Conservation (phyloP, 257 asterid species). For the Asclepias syriaca region DNA sequence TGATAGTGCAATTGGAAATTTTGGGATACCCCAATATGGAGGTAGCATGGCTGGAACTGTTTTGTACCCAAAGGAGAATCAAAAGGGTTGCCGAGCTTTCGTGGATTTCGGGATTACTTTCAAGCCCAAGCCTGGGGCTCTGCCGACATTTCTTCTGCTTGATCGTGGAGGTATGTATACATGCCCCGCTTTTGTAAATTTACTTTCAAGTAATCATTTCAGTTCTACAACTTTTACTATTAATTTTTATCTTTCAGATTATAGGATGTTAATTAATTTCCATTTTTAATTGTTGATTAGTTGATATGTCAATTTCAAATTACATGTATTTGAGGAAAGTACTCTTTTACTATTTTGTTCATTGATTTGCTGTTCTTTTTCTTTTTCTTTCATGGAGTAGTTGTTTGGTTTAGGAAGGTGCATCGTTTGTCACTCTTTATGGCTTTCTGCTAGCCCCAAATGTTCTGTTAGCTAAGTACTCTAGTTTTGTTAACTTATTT, state of each 20-base stretch:
- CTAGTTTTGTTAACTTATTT: neutral
- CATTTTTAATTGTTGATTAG: conserved; percentile 5
- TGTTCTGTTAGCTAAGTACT: neutral
- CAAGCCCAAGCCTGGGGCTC: conserved; percentile 72
- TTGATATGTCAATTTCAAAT: neutral
- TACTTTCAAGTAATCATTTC: neutral
- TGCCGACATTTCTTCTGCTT: conserved; percentile 77
- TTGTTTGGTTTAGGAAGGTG: neutral
- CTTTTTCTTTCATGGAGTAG: too few relatives aligned
- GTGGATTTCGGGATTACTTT: conserved; percentile 57
- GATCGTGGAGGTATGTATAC: conserved; percentile 93
- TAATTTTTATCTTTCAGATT: neutral
- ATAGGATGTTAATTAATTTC: neutral
- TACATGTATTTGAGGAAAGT: neutral
- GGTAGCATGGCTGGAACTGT: conserved; percentile 91
- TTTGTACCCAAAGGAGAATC: conserved; percentile 58
- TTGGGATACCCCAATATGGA: conserved; percentile 91
- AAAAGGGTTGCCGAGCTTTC: conserved; percentile 67
- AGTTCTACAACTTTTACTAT: neutral
- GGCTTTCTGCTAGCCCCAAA: neutral
- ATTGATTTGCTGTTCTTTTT: neutral
- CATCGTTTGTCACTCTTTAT: neutral
- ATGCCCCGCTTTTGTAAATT: neutral
- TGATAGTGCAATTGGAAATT: conserved; percentile 89
- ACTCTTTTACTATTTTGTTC: neutral